Base-by-base conservation (phyloP, 2,329 filamentous ascomycete species). In the Boeremia exigua region DNA sequence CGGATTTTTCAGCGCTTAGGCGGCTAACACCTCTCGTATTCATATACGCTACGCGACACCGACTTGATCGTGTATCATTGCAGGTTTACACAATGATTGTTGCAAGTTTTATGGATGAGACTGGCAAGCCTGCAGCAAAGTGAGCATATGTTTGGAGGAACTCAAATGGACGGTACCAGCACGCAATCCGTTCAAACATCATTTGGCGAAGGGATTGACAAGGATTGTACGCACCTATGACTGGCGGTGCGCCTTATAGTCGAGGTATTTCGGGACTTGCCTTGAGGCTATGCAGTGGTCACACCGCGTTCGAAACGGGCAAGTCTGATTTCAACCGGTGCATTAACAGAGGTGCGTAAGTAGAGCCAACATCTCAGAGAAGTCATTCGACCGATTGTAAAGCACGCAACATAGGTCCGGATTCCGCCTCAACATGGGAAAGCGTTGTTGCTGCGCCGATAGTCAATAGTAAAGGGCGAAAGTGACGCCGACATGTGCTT, bases 1-100 rank as follows among this genome's bases (percentile, higher is more conserved):
- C 30, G 37, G 25, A 30, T 28, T 33, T 32, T 23, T 17, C 36
- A 38, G 53, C 53, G 53, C 32, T 37, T 56, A 43, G 25, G 53
- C 47, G 53, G 42, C 47, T 51, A 51, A 38, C 2, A 15, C 15
- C 30, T 42, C 30, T 44, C 43, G 47, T 27, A 23, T 30, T 33
- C n/a, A 8, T n/a, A 14, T 29, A 40, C 19, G 36, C 25, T 32
- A 25, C n/a, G 19, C n/a, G 15, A 17, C 7, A 23, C 25, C 29
- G 32, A n/a, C 14, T 37, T 28, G 7, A 25, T 42, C 28, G 25
- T 42, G 17, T 32, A 30, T 32, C 27, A 17, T 28, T 27, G 12
- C 23, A n/a, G 6, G 6, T 33, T 17, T 36, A n/a, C 19, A 27
- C 17, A 14, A 27, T 40, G 15, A 32, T 11, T 17, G 34, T 8